Evolutionary conservation across 331 rosid genomes (phyloP).

Genomic region (Cydonia oblonga): DNA sequence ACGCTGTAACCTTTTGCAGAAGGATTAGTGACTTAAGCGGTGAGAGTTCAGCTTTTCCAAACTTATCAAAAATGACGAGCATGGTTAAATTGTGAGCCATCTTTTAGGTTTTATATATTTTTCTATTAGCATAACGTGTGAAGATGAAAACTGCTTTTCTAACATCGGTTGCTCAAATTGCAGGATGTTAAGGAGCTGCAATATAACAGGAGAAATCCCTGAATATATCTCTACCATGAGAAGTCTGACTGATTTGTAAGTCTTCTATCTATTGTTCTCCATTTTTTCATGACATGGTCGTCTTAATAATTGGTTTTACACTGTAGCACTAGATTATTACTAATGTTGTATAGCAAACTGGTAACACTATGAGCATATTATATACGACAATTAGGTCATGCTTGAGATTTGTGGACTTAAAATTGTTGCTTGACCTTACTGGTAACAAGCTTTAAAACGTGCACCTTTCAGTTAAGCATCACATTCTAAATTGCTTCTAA

Average conservation of each 20-base stretch:
- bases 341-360: not conserved
- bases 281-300: not conserved
- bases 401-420: too few relatives aligned
- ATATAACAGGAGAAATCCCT: slow-evolving; percentile 11
- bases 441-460: too few relatives aligned
- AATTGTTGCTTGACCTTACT: too few relatives aligned
- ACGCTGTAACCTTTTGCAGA: not conserved
- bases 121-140: not conserved
- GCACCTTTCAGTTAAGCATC: not conserved
- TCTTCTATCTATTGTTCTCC: not conserved
- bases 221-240: not conserved
- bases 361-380: not conserved
- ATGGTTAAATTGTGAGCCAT: slow-evolving; percentile 8
- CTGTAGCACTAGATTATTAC: not conserved
- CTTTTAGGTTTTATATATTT: not conserved
- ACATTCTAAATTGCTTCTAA: not conserved
- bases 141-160: not conserved
- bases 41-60: not conserved
- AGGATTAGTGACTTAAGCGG: slow-evolving; percentile 4
- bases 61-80: not conserved
- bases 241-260: not conserved
- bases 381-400: too few relatives aligned
- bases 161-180: not conserved
- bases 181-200: slow-evolving; percentile 16
- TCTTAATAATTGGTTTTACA: not conserved